phyloP scores from a whole-genome alignment of 805 yeast species.

The Schwanniomyces vanrijiae region DNA sequence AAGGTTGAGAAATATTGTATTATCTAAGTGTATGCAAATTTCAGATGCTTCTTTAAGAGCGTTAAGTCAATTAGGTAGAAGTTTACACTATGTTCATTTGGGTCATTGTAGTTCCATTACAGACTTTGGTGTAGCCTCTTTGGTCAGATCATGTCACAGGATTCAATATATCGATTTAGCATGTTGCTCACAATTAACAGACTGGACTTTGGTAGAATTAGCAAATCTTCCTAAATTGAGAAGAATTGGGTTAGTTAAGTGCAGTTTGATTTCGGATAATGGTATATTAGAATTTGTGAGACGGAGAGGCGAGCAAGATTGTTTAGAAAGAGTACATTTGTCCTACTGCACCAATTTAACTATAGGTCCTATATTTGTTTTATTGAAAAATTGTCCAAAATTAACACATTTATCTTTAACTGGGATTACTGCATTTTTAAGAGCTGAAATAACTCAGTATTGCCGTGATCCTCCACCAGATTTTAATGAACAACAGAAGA shows the following conservation, averaged over 20 bases:
- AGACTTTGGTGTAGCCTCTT: conserved; percentile 76
- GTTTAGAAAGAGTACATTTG: conserved; percentile 88
- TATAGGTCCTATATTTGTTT: conserved; percentile 70
- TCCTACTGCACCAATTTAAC: conserved; percentile 86
- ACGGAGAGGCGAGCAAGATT: conserved; percentile 70
- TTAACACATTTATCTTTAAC: conserved; percentile 89
- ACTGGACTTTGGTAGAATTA: conserved; percentile 74
- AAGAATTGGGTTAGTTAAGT: conserved; percentile 91
- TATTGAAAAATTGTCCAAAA: conserved; percentile 78
- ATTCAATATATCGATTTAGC: conserved; percentile 93
- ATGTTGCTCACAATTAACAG: conserved; percentile 87
- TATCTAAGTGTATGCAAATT: conserved; percentile 84
- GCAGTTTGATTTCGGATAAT: conserved; percentile 81
- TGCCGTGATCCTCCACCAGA: conserved; percentile 94
- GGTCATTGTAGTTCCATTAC: conserved; percentile 94
- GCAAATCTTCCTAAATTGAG: conserved; percentile 76
- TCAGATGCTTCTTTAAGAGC: conserved; percentile 79
- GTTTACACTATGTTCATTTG: conserved; percentile 83
- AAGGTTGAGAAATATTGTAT: conserved; percentile 77
- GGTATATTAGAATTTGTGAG: conserved; percentile 72
- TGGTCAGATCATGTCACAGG: conserved; percentile 77
- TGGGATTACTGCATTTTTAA: conserved; percentile 85
- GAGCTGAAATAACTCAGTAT: conserved; percentile 79
- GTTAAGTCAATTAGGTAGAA: conserved; percentile 71
- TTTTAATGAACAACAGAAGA: conserved; percentile 81